Percentiles rank a stretch among this genome's conserved stretches.
Conservation (phyloP, 495 filamentous ascomycete species). For the Tuber melanosporum region DNA sequence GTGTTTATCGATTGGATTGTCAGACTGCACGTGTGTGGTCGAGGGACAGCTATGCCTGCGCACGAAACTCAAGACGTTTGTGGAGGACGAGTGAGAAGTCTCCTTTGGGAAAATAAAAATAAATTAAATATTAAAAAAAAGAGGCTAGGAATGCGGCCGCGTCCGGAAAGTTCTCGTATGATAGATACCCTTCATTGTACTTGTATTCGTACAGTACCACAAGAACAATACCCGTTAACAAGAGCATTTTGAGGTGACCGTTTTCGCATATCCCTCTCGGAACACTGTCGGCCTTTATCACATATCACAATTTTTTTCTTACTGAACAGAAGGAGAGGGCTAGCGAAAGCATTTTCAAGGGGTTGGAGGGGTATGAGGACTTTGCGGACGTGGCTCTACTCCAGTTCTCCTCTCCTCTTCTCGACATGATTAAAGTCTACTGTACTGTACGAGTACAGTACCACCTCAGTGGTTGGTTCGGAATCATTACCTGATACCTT, state of each 20-base stretch:
- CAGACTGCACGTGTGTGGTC: background rate
- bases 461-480: background rate
- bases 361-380: background rate
- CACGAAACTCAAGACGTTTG: background rate
- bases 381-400: background rate
- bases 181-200: background rate
- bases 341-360: background rate
- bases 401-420: background rate
- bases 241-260: background rate
- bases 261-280: background rate
- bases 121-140: background rate
- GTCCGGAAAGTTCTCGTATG: background rate
- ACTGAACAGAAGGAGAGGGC: background rate
- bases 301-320: background rate
- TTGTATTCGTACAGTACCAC: background rate
- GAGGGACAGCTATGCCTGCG: conserved; percentile 1
- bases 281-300: background rate
- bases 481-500: background rate
- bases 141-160: background rate
- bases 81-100: background rate
- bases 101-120: background rate
- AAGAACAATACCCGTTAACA: background rate
- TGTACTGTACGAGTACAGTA: background rate
- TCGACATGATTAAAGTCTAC: background rate
- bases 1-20: background rate